Percentiles rank a stretch among this genome's conserved stretches.
Conservation (phyloP, 371 early-diverging fungal species). For the Syncephalastrum monosporum region DNA sequence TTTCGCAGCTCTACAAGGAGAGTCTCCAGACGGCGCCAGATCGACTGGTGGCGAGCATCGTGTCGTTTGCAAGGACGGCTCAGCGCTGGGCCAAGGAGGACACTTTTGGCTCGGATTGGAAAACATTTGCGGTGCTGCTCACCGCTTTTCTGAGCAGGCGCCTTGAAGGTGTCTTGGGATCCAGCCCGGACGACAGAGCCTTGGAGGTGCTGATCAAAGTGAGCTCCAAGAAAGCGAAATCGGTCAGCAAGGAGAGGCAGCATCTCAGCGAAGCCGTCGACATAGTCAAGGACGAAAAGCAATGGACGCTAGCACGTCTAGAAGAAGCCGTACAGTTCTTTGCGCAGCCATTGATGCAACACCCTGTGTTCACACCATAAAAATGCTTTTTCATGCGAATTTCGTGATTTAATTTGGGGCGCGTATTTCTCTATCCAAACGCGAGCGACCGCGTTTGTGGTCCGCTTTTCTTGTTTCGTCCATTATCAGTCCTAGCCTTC, state of each 20-base stretch:
- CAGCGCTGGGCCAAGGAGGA: constrained; percentile 7
- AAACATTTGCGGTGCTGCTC: constrained; percentile 9
- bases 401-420: not conserved
- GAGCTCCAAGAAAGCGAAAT: too few relatives aligned
- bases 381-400: not conserved
- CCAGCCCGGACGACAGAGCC: not conserved
- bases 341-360: not conserved
- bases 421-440: not conserved
- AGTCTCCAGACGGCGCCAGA: not conserved
- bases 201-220: too few relatives aligned
- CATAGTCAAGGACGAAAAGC: too few relatives aligned
- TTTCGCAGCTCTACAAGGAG: constrained; percentile 3
- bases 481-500: not conserved
- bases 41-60: constrained; percentile 13
- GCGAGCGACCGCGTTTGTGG: not conserved
- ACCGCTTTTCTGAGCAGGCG: constrained; percentile 12
- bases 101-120: constrained; percentile 5
- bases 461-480: not conserved
- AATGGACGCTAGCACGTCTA: not conserved
- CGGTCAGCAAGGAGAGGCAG: too few relatives aligned
- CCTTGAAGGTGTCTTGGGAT: not conserved
- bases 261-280: too few relatives aligned
- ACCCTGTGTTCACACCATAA: not conserved
- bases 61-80: constrained; percentile 11
- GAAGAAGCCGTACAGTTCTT: not conserved